Percentiles rank a stretch among this genome's conserved stretches.
Conservation (phyloP, 2,329 filamentous ascomycete genomes). For the Raffaelea ambrosiae region DNA sequence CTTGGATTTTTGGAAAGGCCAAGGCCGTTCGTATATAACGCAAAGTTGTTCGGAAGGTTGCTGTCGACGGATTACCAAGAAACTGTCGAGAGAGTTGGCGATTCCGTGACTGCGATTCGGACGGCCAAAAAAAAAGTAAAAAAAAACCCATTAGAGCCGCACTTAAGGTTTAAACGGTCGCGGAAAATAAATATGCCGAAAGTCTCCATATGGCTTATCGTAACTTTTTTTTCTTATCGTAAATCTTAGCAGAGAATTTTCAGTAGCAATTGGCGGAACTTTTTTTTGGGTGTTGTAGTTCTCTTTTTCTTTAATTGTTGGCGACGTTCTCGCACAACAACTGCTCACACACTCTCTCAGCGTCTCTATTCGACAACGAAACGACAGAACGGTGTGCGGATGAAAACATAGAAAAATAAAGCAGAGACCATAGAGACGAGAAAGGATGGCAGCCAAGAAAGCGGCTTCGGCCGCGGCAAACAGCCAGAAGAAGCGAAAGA, state of each 20-base stretch:
- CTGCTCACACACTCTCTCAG: too few species aligned
- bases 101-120: background rate
- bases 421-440: too few species aligned
- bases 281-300: background rate
- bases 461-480: slow-evolving; percentile 18
- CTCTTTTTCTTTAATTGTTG: too few species aligned
- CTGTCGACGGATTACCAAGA: too few species aligned
- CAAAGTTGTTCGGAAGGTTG: background rate
- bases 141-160: too few species aligned
- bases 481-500: slow-evolving; percentile 22
- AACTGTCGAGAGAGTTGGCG: background rate
- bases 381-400: too few species aligned
- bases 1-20: background rate
- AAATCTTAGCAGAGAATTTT: background rate
- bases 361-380: too few species aligned
- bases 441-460: slow-evolving; percentile 15
- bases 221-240: slow-evolving; percentile 11
- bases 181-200: slow-evolving; percentile 10
- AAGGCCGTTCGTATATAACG: background rate
- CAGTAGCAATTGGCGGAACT: background rate
- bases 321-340: too few species aligned
- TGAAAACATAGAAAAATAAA: too few species aligned
- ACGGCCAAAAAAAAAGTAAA: background rate
- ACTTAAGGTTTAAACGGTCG: too few species aligned
- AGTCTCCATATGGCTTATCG: background rate